Conservation (phyloP, 768 basidiomycete genomes). For the Exidia glandulosa region DNA sequence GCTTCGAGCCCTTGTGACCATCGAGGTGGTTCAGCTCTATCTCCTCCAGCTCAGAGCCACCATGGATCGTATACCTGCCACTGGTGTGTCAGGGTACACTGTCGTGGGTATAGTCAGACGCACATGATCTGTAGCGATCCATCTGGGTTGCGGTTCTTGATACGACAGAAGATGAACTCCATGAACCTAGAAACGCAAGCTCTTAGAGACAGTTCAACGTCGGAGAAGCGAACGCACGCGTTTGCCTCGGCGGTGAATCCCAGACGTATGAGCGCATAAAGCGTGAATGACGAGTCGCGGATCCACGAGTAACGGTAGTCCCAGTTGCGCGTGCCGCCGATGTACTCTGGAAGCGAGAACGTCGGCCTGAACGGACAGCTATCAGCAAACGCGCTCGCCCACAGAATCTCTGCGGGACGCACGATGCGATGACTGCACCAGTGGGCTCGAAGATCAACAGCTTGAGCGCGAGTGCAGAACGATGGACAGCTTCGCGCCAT, state of each 20-base stretch:
- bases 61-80: constrained; percentile 75
- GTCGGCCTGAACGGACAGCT: no score
- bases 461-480: constrained; percentile 89
- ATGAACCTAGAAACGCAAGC: constrained; percentile 36
- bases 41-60: constrained; percentile 74
- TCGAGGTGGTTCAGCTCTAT: constrained; percentile 78
- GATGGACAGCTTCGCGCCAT: constrained; percentile 92
- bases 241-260: constrained; percentile 92
- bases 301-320: constrained; percentile 74
- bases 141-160: constrained; percentile 77
- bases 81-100: background rate
- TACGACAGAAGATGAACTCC: constrained; percentile 80
- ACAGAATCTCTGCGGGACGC: no score
- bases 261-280: constrained; percentile 87
- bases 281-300: constrained; percentile 90
- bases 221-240: constrained; percentile 12
- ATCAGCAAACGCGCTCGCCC: no score
- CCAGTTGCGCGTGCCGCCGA: constrained; percentile 87
- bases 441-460: constrained; percentile 89
- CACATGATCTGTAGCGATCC: constrained; percentile 92
- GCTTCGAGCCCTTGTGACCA: constrained; percentile 76
- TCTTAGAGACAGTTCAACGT: constrained; percentile 1
- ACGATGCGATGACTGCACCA: constrained; percentile 86
- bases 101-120: constrained; percentile 4
- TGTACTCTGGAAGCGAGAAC: constrained; percentile 85